Evolutionary conservation across 768 basidiomycete species (phyloP), one percentile per base, ranked within the genome.

Genomic region (Pseudohyphozyma bogoriensis): DNA sequence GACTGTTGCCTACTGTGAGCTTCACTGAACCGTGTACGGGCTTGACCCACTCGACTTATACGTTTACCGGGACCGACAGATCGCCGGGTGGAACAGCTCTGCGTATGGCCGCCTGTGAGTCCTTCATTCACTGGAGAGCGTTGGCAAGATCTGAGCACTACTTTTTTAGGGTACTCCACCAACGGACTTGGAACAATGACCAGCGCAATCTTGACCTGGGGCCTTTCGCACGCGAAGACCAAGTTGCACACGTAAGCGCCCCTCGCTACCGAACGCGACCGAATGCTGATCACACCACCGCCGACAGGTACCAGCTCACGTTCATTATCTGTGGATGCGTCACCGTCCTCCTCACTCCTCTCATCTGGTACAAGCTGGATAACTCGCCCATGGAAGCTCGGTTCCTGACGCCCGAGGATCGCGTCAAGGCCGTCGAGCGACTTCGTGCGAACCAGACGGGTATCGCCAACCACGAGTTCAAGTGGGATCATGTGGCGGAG

Each of bases 1-100:
- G n/a, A n/a, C n/a, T 45, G 74, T 69, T 2, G 56, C 49, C 45
- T 46, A 55, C 2, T 72, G 67, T 64, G 71, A 69, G 55, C 60
- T 69, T 24, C 49, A 64, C 46, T 53, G 60, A 12, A 22, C 55
- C 18, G 65, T 46, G 20, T 56, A 47, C 22, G 60, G 60, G 18
- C 12, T 57, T 22, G 60, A 59, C 55, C 49, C 59, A 15, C 16
- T 40, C 39, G 18, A 60, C 55, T 37, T 39, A 42, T 64, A 55
- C 46, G 63, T 53, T 4, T 50, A 60, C 20, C 47, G 59, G 7
- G 49, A 60, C 20, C 47, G 58, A 35, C 58, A 55, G 26, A 46
- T 39, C 22, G 29, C 44, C 13, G n/a, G 28, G 24, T 28, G n/a
- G n/a, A n/a, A n/a, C n/a, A n/a, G n/a, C n/a, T n/a, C n/a, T n/a